Evolutionary conservation across 352 stramenopile species (phyloP), one percentile per base, ranked within the genome.

Genomic region (Pythium aquatile): DNA sequence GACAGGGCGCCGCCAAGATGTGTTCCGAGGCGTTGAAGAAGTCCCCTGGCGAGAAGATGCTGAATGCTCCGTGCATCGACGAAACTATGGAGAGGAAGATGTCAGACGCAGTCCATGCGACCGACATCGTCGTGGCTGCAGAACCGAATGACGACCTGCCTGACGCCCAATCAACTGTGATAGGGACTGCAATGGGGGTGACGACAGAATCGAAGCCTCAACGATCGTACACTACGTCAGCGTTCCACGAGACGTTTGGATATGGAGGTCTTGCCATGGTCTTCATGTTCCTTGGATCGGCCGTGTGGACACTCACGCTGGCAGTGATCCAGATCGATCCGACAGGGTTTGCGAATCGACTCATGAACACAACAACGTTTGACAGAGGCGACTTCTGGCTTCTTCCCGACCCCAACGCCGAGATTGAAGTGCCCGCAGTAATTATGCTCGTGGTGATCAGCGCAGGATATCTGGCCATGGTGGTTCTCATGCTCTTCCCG

Each of bases 361-460:
- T 84, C 2, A 79, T 78, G 72, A 70, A 77, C 32, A 81, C 72
- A 14, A 63, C 63, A 17, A 42, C 66, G 3, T 81, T 81, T n/a
- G 74, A 81, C 59, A 71, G 70, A 40, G 71, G 78, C 37, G 73
- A 81, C 33, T 84, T 87, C 20, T 87, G 78, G 76, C 48, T 79
- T 35, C 61, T 84, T 9, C 65, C 73, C 24, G 55, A 66, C 14
- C 62, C 69, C 5, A 61, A 77, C 3, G 16, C 54, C 9, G 1
- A 20, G 2, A 65, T 83, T 29, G 54, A 70, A 10, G 46, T 77
- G 46, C 55, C 32, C 0, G 37, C 75, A 10, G 59, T 65, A 10
- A 28, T 68, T 2, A 54, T 82, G 29, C 67, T 83, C 1, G 55
- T 66, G 5, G 14, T 76, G 0, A 79, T 82, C 49, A 72, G 68